Evolutionary conservation across 1,284 basidiomycete genomes (phyloP), one percentile per base, ranked within the genome.

Genomic region (Cerrena zonata): DNA sequence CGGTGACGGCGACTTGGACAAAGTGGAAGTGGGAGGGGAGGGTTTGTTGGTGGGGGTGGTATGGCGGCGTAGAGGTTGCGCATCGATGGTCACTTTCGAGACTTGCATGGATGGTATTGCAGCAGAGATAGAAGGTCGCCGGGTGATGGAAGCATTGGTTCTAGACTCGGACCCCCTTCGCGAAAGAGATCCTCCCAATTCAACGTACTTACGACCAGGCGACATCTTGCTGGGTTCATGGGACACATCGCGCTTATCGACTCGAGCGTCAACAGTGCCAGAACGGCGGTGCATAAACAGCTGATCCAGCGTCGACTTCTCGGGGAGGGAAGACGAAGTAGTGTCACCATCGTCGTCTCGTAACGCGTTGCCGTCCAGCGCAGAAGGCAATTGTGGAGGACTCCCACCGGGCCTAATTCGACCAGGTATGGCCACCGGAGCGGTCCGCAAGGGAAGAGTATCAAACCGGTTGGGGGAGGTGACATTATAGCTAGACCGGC

Each of bases 201-300:
- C 84, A 38, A 73, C 57, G 49, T 74, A 67, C 65, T 78, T 84
- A 42, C 80, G 79, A 55, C 71, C 71, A 0, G 85, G 82, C n/a
- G 84, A 84, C 18, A 79, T 47, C 55, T 62, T 63, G 23, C 63
- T 58, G n/a, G 63, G 64, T 45, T 62, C 61, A 27, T 63, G 62
- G n/a, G 62, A 59, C 27, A 69, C 68, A 13, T 62, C 62, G 12
- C 74, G 75, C 58, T 71, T 78, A 37, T 83, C 82, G 53, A 69
- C 63, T 53, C 65, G 65, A 22, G 75, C 74, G 27, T 71, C 65
- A 49, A 67, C 69, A 34, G 30, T 34, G 30, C 7, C 15, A 58
- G 78, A 73, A 41, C 78, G 79, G 50, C 78, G 80, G 49, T 72
- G 64, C 46, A 65, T 64, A 37, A 66, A 60, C 45, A 68, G 56